Base-by-base conservation (phyloP, 164 flowering plant genomes). In the Aristolochia californica region DNA sequence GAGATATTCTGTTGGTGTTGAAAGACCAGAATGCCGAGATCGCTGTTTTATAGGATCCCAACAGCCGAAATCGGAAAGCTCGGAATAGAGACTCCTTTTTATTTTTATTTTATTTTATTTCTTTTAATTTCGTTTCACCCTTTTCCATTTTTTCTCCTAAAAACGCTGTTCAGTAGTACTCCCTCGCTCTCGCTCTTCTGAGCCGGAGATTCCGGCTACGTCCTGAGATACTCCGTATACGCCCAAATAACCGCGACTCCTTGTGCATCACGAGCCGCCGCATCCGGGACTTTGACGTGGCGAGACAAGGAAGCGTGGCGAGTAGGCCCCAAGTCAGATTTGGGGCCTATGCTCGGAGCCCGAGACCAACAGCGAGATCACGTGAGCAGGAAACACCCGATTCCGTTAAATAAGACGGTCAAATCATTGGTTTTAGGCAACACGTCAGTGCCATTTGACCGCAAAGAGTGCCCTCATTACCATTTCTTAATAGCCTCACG, bases 11-110 rank as follows among this genome's bases (percentile, higher is more conserved):
- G 57, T 58, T 49, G 10, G 25, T 15, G 57, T 47, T 26, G 20
- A 66, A 49, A 48, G 53, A 40, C 64, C 50, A 20, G 64, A 68
- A 70, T 66, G 69, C 80, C 60, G 72, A 55, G 68, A 64, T 65
- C 70, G 66, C 75, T 57, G 68, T 72, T 81, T 72, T 81, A 84
- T 84, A 80, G 84, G 82, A 74, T 76, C 74, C 69, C 62, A 62
- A 72, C 70, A 71, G 72, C 78, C 82, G 73, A 65, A 73, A 72
- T 69, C 65, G 67, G 61, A 53, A 69, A 68, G 28, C 56, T 45
- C 43, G 30, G 60, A 12, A 26, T 3, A 11, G 13, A 3, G 9
- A 25, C 9, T 14, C 25, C 16, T 15, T 26, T 45, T 25, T 20
- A 23, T 38, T 38, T 28, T 14, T 27, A 28, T 26, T 23, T 48